Percentiles rank a stretch among this genome's conserved stretches.
Conservation (phyloP, 495 filamentous ascomycete species). For the Neurospora tetrasperma region DNA sequence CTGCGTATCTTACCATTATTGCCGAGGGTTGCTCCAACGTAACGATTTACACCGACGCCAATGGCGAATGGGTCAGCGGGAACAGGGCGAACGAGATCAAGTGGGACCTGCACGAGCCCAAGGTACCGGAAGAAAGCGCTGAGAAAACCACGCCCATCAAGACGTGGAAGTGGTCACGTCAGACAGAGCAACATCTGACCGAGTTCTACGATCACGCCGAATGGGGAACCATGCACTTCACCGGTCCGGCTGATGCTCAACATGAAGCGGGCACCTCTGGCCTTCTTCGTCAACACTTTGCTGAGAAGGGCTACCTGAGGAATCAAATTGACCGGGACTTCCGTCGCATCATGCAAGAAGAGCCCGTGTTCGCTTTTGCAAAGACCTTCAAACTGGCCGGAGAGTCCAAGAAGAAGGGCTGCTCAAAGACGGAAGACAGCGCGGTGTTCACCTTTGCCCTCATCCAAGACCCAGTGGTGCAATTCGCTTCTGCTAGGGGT, state of each 20-base stretch:
- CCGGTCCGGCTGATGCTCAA: constrained; percentile 53
- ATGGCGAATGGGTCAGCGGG: constrained; percentile 84
- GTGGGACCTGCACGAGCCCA: constrained; percentile 50
- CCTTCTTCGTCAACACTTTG: constrained; percentile 60
- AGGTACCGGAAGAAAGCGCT: constrained; percentile 6
- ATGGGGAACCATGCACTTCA: constrained; percentile 78
- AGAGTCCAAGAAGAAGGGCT: constrained; percentile 11
- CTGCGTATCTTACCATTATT: constrained; percentile 69
- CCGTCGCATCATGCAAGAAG: constrained; percentile 67
- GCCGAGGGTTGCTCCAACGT: constrained; percentile 63
- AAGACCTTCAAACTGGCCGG: constrained; percentile 55
- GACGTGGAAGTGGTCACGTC: constrained; percentile 52
- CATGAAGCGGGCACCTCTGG: constrained; percentile 64
- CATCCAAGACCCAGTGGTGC: constrained; percentile 73
- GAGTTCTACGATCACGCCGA: constrained; percentile 71
- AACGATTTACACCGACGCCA: constrained; percentile 79
- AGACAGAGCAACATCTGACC: constrained; percentile 56
- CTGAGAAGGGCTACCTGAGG: constrained; percentile 52
- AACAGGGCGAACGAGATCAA: constrained; percentile 55
- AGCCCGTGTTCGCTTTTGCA: constrained; percentile 86
- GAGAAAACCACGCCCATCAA: constrained; percentile 27
- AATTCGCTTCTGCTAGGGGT: constrained; percentile 75
- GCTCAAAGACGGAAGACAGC: constrained; percentile 32
- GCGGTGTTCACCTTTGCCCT: constrained; percentile 76
- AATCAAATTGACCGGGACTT: constrained; percentile 49